Conservation (phyloP, 768 basidiomycete species). For the Trametes cinnabarina region DNA sequence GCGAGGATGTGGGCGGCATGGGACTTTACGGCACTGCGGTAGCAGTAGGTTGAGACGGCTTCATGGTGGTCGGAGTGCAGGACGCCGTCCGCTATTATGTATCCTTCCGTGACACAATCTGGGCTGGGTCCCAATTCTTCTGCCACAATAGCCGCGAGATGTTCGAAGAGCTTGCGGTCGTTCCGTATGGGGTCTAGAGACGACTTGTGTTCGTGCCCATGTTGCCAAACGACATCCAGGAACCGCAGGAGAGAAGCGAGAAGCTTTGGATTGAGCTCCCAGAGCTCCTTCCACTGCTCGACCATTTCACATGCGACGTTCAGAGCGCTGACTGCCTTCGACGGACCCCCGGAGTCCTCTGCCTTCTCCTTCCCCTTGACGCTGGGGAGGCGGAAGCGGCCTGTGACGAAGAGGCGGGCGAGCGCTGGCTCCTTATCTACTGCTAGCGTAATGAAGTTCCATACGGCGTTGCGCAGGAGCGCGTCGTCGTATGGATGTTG, state of each 20-base stretch:
- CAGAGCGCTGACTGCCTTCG: slow-evolving; percentile 55
- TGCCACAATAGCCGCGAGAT: slow-evolving; percentile 59
- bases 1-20: slow-evolving; percentile 72
- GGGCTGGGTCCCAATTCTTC: slow-evolving; percentile 75
- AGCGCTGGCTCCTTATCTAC: slow-evolving; percentile 87
- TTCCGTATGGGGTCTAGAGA: slow-evolving; percentile 55
- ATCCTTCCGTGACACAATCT: slow-evolving; percentile 57
- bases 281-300: slow-evolving; percentile 67
- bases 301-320: slow-evolving; percentile 66
- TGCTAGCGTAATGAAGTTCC: slow-evolving; percentile 80
- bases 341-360: slow-evolving; percentile 27
- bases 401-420: slow-evolving; percentile 73
- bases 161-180: slow-evolving; percentile 66
- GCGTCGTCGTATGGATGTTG: slow-evolving; percentile 81
- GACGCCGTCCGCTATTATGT: slow-evolving; percentile 46
- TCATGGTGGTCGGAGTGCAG: slow-evolving; percentile 58
- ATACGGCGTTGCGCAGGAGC: slow-evolving; percentile 67
- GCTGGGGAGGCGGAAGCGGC: slow-evolving; percentile 56
- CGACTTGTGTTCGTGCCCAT: slow-evolving; percentile 68
- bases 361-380: slow-evolving; percentile 38
- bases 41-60: slow-evolving; percentile 59
- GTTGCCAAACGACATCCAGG: slow-evolving; percentile 76
- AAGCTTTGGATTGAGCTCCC: slow-evolving; percentile 75
- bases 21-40: slow-evolving; percentile 69
- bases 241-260: slow-evolving; percentile 75